A percentile compares a stretch with the other conserved stretches of the same genome.
Conservation (phyloP, 192 early-diverging fungal species). For the Backusella australiensis region DNA sequence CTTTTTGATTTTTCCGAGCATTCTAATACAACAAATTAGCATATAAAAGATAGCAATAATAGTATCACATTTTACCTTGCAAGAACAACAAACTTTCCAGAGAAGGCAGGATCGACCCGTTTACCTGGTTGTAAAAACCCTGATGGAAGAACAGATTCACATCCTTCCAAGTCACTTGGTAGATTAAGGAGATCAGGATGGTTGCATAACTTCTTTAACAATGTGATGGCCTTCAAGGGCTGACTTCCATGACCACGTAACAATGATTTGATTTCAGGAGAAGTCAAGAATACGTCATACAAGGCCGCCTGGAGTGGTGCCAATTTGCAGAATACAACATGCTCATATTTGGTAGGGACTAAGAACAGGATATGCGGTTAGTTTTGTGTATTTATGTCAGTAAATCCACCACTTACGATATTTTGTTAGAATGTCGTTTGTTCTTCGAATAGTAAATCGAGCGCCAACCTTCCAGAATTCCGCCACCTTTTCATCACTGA, state of each 20-base stretch:
- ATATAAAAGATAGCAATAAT: neutral
- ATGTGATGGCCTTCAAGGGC: constrained; percentile 84
- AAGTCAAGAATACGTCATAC: constrained; percentile 77
- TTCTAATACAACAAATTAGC: constrained; percentile 29
- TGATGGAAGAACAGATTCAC: constrained; percentile 52
- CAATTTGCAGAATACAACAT: constrained; percentile 95
- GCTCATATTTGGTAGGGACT: constrained; percentile 97
- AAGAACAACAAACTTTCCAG: constrained; percentile 89
- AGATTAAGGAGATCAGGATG: constrained; percentile 89
- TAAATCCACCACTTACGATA: constrained; percentile 64
- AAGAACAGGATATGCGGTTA: neutral
- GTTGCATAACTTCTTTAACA: constrained; percentile 96
- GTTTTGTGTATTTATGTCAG: neutral
- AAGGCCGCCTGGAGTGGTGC: constrained; percentile 73
- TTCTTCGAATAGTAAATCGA: constrained; percentile 96
- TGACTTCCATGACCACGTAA: constrained; percentile 74
- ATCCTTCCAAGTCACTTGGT: constrained; percentile 55
- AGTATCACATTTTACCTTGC: constrained; percentile 42
- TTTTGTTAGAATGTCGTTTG: constrained; percentile 94
- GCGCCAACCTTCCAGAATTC: constrained; percentile 87
- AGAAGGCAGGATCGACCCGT: constrained; percentile 42
- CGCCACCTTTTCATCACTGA: constrained; percentile 79
- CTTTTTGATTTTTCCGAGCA: constrained; percentile 70
- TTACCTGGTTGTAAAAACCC: constrained; percentile 52
- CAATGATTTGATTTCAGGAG: constrained; percentile 68